Evolutionary conservation across 306 rosid species (phyloP).

Genomic region (Leucaena leucocephala): DNA sequence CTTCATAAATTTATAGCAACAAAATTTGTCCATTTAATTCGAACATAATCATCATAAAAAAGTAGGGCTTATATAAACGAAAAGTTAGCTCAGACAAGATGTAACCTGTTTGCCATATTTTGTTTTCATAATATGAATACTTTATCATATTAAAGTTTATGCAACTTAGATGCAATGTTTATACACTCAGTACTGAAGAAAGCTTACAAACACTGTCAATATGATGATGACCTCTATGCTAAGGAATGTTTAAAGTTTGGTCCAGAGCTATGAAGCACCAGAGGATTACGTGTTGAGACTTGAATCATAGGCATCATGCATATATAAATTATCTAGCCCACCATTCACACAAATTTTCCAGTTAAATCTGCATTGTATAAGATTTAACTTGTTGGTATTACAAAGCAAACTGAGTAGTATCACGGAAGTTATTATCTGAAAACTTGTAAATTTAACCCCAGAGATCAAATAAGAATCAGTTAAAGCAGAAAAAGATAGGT

Average conservation of each 20-base stretch:
- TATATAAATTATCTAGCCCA: not conserved
- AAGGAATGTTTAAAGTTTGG: not conserved
- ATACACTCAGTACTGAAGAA: not conserved
- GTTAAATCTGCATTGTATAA: not conserved
- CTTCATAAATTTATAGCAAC: not conserved
- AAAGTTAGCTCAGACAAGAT: not conserved
- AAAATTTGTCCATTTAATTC: not conserved
- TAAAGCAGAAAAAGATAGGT: conserved; percentile 25
- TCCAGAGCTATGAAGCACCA: not conserved
- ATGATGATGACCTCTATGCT: not conserved
- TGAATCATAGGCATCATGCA: not conserved
- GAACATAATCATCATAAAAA: not conserved
- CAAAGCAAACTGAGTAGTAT: not conserved
- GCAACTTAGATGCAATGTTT: not conserved
- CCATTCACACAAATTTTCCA: not conserved
- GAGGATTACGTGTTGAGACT: not conserved
- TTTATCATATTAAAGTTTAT: not conserved
- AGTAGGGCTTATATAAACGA: not conserved
- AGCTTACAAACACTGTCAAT: not conserved
- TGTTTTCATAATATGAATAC: not conserved
- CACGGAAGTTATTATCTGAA: conserved; percentile 8
- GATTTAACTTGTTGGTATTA: not conserved
- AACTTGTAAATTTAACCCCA: not conserved
- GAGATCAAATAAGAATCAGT: not conserved
- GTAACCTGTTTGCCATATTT: not conserved